Base-by-base conservation (phyloP, 2,329 filamentous ascomycete species). In the Pseudocercospora fuligena region DNA sequence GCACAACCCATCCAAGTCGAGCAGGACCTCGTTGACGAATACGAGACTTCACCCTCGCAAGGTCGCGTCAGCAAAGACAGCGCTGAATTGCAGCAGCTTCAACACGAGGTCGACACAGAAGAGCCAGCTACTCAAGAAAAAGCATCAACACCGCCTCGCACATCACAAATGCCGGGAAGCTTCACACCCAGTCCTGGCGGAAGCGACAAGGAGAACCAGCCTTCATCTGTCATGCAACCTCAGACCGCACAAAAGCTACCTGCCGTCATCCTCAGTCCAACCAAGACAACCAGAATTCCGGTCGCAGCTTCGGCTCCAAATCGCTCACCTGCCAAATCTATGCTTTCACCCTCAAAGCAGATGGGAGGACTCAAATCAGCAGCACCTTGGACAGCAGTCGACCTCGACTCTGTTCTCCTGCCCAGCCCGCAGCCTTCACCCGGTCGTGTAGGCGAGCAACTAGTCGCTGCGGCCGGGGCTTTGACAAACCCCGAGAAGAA, bases 401-500 rank as follows among this genome's bases (percentile, higher is more conserved):
- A 97, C 72, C 83, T 97, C 3, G 94, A 97, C 31, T 81, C 85
- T 1, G 82, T 95, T 1, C 89, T 95, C 63, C 73, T 81, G 11
- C 75, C 76, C 77, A 83, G 75, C 73, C 81, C 82, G 0, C 69
- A 73, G 27, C 57, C 73, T 36, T 72, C 71, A 1, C 75, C 75
- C 11, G 70, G 70, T 5, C 65, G 66, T 1, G 58, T 77, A 4
- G 70, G 63, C 0, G 65, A 70, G 25, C 73, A 76, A 25, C 72
- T 78, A 19, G 65, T 72, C 76, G 79, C 70, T 85, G 89, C 74
- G 82, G 1, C 81, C 12, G 84, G 84, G 0, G 86, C 86, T 14
- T 80, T 99, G 61, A 90, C 87, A 1, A 91, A 86, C 61, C 87
- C 89, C 0, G 95, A 98, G 82, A 93, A 91, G 82, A 84, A 86